Evolutionary conservation across 331 rosid species (phyloP).

Genomic region (Erythrophleum ivorense): DNA sequence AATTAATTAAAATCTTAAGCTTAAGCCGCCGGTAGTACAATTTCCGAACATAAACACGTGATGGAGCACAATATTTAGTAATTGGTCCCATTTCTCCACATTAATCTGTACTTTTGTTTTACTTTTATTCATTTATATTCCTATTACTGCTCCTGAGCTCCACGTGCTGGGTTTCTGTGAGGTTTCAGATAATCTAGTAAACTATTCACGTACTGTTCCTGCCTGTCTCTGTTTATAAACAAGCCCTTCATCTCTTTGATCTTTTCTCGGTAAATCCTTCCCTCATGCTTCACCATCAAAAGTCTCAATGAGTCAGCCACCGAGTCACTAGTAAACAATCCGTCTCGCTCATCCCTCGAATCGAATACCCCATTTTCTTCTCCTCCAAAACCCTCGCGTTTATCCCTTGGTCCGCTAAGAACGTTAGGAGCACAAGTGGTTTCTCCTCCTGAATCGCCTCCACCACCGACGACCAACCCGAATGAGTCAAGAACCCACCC

Average conservation of each 20-base stretch:
- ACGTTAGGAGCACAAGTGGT: background rate
- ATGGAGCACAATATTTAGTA: background rate
- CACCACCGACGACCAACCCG: background rate
- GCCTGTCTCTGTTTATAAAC: background rate
- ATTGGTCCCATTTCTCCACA: no score
- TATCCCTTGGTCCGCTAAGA: background rate
- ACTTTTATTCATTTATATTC: background rate
- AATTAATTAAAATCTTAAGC: no score
- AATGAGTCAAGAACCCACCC: conserved; percentile 3
- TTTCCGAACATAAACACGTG: background rate
- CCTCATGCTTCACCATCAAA: background rate
- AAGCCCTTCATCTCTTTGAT: conserved; percentile 1
- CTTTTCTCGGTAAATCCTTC: background rate
- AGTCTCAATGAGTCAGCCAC: background rate
- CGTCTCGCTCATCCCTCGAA: conserved; percentile 5
- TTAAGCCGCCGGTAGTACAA: no score
- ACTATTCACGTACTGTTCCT: background rate
- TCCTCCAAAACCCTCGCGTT: conserved; percentile 2
- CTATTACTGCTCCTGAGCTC: background rate
- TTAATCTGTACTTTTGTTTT: no score
- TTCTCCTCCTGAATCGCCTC: background rate
- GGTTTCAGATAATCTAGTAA: background rate
- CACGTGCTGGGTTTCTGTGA: background rate
- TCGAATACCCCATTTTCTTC: background rate
- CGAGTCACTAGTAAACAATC: background rate